Base-by-base conservation (phyloP, 495 filamentous ascomycete genomes). In the Podospora fimiseda region DNA sequence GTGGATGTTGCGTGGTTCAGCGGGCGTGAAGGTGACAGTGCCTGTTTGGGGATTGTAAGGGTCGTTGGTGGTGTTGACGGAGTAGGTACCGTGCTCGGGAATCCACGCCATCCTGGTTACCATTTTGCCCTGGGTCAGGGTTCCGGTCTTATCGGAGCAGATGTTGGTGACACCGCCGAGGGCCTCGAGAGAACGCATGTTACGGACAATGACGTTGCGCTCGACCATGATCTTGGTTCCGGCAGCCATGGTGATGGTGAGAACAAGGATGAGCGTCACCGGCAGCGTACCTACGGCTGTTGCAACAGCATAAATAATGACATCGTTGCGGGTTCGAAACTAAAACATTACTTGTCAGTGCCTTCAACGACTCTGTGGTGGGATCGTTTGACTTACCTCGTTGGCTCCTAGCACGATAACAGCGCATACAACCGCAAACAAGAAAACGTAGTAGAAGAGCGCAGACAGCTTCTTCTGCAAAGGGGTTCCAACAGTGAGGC, bases 81-180 rank as follows among this genome's bases (percentile, higher is more conserved):
- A 42, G 46, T 33, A 55, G 27, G 46, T 50, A 13, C 16, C 41
- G 27, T 7, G 18, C 13, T 43, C 38, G 13, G 33, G 33, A 9
- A 40, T 50, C 37, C 36, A 41, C 3, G 83, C 87, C 54, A 86
- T 83, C 44, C 83, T 79, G 4, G 87, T 84, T 6, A 92, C 82
- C 87, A 90, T 76, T 59, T 83, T 71, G 14, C 83, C 84, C 62
- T 85, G 81, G 0, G 88, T 93, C n/a, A 92, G 69, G 0, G 89
- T 93, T 1, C 88, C 88, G 0, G 88, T 93, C 62, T 93, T 93
- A 66, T 93, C 88, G 8, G 83, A 88, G 67, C 88, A 92, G 52
- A 93, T 91, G 56, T 91, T 89, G 33, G 86, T 91, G 21, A 92
- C 85, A 30, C 86, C 88, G 15, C 88, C 89, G 38, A 93, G 80